These are phyloP conservation scores for Helicocarpus griseus DNA, from an alignment of 2,329 filamentous ascomycete genomes.

Conservation along the genomic window DNA sequence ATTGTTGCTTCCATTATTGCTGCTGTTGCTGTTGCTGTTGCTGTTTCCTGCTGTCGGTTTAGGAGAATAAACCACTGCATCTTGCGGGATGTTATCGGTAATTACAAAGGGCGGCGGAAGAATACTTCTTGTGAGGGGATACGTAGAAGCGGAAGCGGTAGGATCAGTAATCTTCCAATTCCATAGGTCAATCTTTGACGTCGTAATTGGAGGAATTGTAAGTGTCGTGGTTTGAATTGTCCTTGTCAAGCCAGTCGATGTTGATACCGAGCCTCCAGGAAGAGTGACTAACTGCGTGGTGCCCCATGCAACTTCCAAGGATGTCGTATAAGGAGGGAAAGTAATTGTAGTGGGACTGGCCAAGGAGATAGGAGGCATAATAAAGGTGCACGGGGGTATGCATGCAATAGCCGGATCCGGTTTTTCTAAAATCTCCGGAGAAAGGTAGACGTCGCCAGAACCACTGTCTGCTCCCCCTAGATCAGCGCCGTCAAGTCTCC, in stretches of 20 bases:
- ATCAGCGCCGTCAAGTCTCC: slow-evolving; percentile 6
- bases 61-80: background rate
- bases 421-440: slow-evolving; percentile 11
- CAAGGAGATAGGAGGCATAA: slow-evolving; percentile 12
- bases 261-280: slow-evolving; percentile 8
- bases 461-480: slow-evolving; percentile 5
- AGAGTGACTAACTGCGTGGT: slow-evolving; percentile 6
- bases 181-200: slow-evolving; percentile 8
- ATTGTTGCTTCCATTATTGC: background rate
- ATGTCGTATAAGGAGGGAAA: slow-evolving; percentile 12
- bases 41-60: background rate
- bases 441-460: slow-evolving; percentile 13
- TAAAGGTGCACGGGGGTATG: slow-evolving; percentile 13
- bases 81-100: slow-evolving; percentile 6
- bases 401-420: slow-evolving; percentile 10
- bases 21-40: background rate
- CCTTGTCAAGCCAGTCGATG: slow-evolving; percentile 4
- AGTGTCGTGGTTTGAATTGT: slow-evolving; percentile 9
- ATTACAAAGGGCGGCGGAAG: slow-evolving; percentile 9
- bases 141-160: background rate
- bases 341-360: slow-evolving; percentile 9
- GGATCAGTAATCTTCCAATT: slow-evolving; percentile 3
- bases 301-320: slow-evolving; percentile 11
- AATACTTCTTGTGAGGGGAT: slow-evolving; percentile 7
- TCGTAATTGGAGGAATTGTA: slow-evolving; percentile 10